Conservation (phyloP, 2,329 filamentous ascomycete species). For the Fonsecaea multimorphosa region DNA sequence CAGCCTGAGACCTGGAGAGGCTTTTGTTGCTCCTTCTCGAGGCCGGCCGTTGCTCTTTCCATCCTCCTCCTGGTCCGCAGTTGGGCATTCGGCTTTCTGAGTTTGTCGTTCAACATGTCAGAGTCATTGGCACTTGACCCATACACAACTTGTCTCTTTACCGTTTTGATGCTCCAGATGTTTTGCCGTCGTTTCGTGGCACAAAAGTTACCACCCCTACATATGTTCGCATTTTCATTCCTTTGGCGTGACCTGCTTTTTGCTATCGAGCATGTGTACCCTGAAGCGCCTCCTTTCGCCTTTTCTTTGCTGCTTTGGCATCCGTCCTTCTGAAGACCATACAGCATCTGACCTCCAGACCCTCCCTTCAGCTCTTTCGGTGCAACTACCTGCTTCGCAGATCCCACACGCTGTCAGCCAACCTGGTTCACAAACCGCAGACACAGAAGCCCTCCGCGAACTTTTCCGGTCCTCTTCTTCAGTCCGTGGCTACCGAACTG, state of each 20-base stretch:
- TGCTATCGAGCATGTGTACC: conserved; percentile 21
- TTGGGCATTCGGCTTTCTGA: neutral
- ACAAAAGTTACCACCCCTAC: conserved; percentile 22
- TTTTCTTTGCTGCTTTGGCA: conserved; percentile 28
- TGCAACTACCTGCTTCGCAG: conserved; percentile 24
- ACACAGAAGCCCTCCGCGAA: conserved; percentile 30
- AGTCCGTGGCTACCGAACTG: conserved; percentile 35
- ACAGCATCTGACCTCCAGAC: conserved; percentile 23
- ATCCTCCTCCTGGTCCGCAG: neutral
- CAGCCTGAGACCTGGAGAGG: neutral
- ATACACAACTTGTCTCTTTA: conserved; percentile 5
- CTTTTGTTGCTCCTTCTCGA: neutral
- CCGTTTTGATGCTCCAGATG: conserved; percentile 9
- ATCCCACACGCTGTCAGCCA: conserved; percentile 30
- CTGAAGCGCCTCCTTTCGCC: conserved; percentile 22
- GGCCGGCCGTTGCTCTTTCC: neutral
- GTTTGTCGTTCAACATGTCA: neutral
- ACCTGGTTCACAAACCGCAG: conserved; percentile 19
- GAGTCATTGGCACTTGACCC: neutral
- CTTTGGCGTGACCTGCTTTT: conserved; percentile 19
- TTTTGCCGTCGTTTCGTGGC: conserved; percentile 10
- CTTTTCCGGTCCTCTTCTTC: conserved; percentile 37
- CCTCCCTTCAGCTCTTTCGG: conserved; percentile 29
- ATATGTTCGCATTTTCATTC: conserved; percentile 27
- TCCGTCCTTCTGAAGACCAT: conserved; percentile 12